These are phyloP conservation scores for Digitaria exilis DNA, from an alignment of 202 grass and related monocot genomes.

Conservation along the genomic window DNA sequence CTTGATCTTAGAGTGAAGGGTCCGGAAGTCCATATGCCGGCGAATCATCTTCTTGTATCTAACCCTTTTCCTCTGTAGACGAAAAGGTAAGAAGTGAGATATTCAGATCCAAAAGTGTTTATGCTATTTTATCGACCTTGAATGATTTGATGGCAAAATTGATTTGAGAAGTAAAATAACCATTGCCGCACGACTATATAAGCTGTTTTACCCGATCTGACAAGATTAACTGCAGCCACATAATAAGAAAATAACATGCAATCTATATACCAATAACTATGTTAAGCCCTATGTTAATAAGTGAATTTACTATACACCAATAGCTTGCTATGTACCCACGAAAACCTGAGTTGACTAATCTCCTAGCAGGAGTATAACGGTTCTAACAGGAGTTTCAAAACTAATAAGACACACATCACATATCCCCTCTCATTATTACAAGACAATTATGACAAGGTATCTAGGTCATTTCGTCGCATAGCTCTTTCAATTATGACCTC, in stretches of 20 bases:
- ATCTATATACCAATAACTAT: too few relatives aligned
- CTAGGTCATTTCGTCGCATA: background rate
- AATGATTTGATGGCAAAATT: constrained; percentile 14
- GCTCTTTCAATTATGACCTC: background rate
- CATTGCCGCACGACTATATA: background rate
- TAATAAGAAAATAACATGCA: constrained; percentile 41
- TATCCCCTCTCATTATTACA: background rate
- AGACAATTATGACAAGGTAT: background rate
- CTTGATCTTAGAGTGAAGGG: constrained; percentile 69
- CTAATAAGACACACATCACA: background rate
- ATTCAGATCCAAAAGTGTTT: background rate
- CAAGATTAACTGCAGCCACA: background rate
- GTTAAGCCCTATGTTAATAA: too few relatives aligned
- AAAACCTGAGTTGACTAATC: constrained; percentile 31
- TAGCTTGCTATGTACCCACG: too few relatives aligned
- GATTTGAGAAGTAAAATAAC: constrained; percentile 8
- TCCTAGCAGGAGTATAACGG: constrained; percentile 6
- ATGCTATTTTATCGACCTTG: constrained; percentile 23
- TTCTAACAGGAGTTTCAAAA: background rate
- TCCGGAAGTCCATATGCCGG: constrained; percentile 79
- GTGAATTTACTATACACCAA: too few relatives aligned
- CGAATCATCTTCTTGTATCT: constrained; percentile 89
- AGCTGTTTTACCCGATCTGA: background rate
- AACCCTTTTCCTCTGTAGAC: constrained; percentile 61
- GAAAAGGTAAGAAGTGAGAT: constrained; percentile 22